A percentile compares a stretch with the other conserved stretches of the same genome.
These are phyloP conservation scores for Aspergillus baeticus DNA, from an alignment of 495 filamentous ascomycete species.

Conservation along the genomic window DNA sequence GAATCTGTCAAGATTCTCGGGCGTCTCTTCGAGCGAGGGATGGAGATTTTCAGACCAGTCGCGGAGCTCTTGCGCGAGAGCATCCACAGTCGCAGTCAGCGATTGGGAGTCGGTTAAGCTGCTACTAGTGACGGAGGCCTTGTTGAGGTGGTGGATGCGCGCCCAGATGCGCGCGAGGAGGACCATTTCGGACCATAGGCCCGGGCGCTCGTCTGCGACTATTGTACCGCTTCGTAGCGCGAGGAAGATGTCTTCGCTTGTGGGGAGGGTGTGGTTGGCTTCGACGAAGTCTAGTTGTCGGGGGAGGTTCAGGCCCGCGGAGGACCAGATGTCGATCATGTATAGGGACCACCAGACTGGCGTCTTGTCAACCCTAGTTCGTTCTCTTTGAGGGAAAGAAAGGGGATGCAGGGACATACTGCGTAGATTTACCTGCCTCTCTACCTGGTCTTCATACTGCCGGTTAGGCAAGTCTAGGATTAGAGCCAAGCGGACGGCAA, in stretches of 20 bases:
- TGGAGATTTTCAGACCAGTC: neutral
- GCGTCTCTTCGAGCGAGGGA: neutral
- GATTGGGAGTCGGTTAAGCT: neutral
- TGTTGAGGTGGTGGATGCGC: neutral
- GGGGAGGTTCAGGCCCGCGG: neutral
- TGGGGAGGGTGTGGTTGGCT: neutral
- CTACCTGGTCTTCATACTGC: neutral
- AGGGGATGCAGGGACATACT: too few relatives aligned
- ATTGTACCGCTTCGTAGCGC: neutral
- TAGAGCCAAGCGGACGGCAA: neutral
- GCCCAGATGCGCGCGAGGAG: neutral
- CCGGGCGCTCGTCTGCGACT: neutral
- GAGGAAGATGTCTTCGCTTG: neutral
- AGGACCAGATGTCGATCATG: conserved; percentile 4
- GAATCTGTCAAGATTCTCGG: neutral
- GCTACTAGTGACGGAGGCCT: neutral
- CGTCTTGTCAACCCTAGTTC: too few relatives aligned
- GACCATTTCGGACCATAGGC: neutral
- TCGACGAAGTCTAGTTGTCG: neutral
- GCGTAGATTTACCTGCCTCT: neutral
- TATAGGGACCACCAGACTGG: conserved; percentile 3
- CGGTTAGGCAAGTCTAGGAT: neutral
- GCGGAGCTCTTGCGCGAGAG: neutral
- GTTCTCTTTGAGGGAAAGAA: too few relatives aligned
- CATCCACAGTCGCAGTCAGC: neutral